Base-by-base conservation (phyloP, 2,329 filamentous ascomycete species). In the Neopestalotiopsis rosae region DNA sequence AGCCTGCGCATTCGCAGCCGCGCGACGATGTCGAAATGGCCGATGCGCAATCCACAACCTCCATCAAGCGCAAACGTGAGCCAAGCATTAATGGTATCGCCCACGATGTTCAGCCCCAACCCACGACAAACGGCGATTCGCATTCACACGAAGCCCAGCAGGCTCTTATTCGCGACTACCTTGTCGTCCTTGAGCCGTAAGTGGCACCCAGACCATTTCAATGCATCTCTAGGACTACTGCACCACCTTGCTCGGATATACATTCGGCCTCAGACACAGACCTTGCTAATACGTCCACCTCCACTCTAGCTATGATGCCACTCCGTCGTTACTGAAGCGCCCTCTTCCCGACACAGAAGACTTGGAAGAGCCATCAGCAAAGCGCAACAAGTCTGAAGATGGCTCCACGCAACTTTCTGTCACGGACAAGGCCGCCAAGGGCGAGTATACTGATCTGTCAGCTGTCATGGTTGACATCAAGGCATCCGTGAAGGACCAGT, bases 391-490 rank as follows among this genome's bases (percentile, higher is more conserved):
- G 77, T 84, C 88, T 2, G 82, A 84, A 64, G 84, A 86, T 61
- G 77, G 76, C 42, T 75, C 78, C 42, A 74, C 80, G 45, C 71
- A 73, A n/a, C 74, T 73, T 20, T 86, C 83, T 70, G 86, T 91
- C 70, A 80, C 83, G 68, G 86, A 88, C 73, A 90, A 89, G 80
- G 81, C 88, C 65, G 77, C 80, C 30, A 80, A 82, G 63, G 83
- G 85, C 72, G 78, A 77, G 40, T 91, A 92, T 76, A 83, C 84
- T 32, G 86, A 87, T 71, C 80, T 94, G 59, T 90, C 92, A 34
- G 89, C 92, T 70, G 82, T 93, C 57, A 87, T 92, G 17, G 79
- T 84, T 65, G 90, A 91, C 70, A 77, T 91, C 57, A 81, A 85
- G 74, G 75, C 80, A 38, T 83, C 83, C 70, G 81, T 87, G 72